Conservation (phyloP, 2,329 filamentous ascomycete genomes). For the Ascochyta pisi region DNA sequence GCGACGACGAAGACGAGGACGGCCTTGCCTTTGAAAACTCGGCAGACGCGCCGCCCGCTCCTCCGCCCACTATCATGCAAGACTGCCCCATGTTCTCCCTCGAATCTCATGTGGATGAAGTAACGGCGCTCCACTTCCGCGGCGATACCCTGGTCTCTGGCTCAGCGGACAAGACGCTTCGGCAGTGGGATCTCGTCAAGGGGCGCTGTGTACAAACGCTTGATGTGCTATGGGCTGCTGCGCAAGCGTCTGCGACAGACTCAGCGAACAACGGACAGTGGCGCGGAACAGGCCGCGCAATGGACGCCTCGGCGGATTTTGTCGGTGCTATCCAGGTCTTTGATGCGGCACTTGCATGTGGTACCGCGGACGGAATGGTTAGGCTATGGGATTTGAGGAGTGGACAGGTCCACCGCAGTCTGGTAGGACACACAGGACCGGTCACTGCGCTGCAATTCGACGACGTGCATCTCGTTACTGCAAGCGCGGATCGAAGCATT, state of each 20-base stretch:
- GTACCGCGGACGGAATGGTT: constrained; percentile 97
- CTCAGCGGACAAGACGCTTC: constrained; percentile 94
- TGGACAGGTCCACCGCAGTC: constrained; percentile 93
- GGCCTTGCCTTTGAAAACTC: constrained; percentile 76
- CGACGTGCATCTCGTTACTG: constrained; percentile 92
- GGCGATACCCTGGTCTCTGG: constrained; percentile 92
- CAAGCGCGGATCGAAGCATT: constrained; percentile 89
- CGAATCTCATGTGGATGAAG: constrained; percentile 88
- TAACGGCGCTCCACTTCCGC: constrained; percentile 90
- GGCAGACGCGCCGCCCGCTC: constrained; percentile 74
- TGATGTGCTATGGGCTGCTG: constrained; percentile 97
- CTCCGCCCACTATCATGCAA: constrained; percentile 75
- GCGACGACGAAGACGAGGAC: constrained; percentile 53
- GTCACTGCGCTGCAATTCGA: constrained; percentile 97
- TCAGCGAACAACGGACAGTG: constrained; percentile 69
- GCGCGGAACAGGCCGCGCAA: constrained; percentile 72
- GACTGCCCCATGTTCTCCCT: constrained; percentile 91
- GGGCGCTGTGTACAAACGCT: constrained; percentile 97
- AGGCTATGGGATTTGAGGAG: constrained; percentile 94
- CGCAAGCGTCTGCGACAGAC: constrained; percentile 76
- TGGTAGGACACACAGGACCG: constrained; percentile 93
- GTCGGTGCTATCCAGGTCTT: constrained; percentile 95
- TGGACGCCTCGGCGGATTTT: constrained; percentile 80
- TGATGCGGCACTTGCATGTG: constrained; percentile 92
- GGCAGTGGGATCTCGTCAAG: constrained; percentile 97